phyloP scores from a whole-genome alignment of 2,329 filamentous ascomycete genomes.

The Aotearoamyces nothofagi region DNA sequence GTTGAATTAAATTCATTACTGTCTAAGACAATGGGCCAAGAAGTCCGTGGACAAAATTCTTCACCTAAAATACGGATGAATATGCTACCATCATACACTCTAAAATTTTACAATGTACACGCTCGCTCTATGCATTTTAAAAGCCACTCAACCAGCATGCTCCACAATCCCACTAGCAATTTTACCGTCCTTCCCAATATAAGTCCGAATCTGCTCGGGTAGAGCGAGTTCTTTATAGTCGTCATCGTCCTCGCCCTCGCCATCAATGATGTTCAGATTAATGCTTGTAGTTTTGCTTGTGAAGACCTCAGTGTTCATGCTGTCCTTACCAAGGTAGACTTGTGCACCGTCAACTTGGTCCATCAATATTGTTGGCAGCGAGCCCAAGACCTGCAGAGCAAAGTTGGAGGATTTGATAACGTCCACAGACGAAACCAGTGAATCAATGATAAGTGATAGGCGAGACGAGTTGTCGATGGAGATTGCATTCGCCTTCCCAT shows the following conservation, averaged over 20 bases:
- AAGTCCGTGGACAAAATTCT: too few species aligned
- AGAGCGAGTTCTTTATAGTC: constrained; percentile 81
- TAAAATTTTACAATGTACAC: constrained; percentile 1
- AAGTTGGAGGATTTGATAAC: constrained; percentile 94
- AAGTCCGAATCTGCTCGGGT: constrained; percentile 77
- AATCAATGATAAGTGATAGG: constrained; percentile 76
- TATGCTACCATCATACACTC: constrained; percentile 2
- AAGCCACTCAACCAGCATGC: constrained; percentile 54
- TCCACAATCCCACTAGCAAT: constrained; percentile 90
- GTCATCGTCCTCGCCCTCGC: constrained; percentile 48
- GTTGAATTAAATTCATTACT: too few species aligned
- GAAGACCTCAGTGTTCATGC: constrained; percentile 66
- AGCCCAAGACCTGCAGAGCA: constrained; percentile 79
- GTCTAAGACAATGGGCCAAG: too few species aligned
- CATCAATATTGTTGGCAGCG: constrained; percentile 73
- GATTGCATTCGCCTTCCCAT: constrained; percentile 92
- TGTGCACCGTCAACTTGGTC: constrained; percentile 88
- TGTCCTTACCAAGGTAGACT: constrained; percentile 74
- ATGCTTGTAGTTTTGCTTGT: constrained; percentile 77
- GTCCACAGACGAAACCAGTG: constrained; percentile 79
- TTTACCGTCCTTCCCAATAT: constrained; percentile 57
- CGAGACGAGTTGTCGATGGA: constrained; percentile 82
- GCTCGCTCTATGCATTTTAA: background rate
- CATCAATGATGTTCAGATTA: constrained; percentile 70
- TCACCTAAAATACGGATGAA: background rate